Evolutionary conservation across 1,139 yeast genomes (phyloP).

Genomic region (Ogataea hybrid): DNA sequence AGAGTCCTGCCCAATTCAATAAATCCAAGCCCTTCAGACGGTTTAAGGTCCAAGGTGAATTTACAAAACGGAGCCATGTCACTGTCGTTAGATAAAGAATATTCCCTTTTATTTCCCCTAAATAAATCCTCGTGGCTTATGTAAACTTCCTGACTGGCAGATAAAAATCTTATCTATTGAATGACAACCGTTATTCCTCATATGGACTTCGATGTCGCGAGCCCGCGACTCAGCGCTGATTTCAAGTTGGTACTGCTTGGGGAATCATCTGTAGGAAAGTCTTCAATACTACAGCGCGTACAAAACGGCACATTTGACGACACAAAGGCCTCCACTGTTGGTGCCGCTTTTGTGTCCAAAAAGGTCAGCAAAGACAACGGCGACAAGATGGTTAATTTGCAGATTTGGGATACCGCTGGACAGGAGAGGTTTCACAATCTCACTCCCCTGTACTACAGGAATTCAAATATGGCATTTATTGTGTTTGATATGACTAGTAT

Average conservation of each 20-base stretch:
- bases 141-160: slow-evolving; percentile 3
- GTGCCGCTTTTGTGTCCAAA: slow-evolving; percentile 70
- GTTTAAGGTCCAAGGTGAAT: slow-evolving; percentile 20
- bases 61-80: slow-evolving; percentile 5
- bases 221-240: slow-evolving; percentile 29
- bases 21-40: slow-evolving; percentile 29
- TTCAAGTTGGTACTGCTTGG: slow-evolving; percentile 59
- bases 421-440: slow-evolving; percentile 87
- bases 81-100: not conserved
- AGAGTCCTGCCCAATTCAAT: slow-evolving; percentile 26
- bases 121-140: slow-evolving; percentile 1
- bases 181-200: slow-evolving; percentile 17
- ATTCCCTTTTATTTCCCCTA: slow-evolving; percentile 3
- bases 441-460: slow-evolving; percentile 90
- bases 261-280: slow-evolving; percentile 67
- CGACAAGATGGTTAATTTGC: slow-evolving; percentile 33
- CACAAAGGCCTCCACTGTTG: slow-evolving; percentile 63
- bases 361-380: slow-evolving; percentile 41
- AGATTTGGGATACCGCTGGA: slow-evolving; percentile 90
- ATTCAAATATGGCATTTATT: slow-evolving; percentile 83
- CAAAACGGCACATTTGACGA: slow-evolving; percentile 64
- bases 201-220: slow-evolving; percentile 10
- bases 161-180: slow-evolving; percentile 7
- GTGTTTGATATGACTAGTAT: slow-evolving; percentile 63
- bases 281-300: slow-evolving; percentile 61